phyloP scores from a whole-genome alignment of 2,329 filamentous ascomycete species.

The Dryadomyces quercivorus region DNA sequence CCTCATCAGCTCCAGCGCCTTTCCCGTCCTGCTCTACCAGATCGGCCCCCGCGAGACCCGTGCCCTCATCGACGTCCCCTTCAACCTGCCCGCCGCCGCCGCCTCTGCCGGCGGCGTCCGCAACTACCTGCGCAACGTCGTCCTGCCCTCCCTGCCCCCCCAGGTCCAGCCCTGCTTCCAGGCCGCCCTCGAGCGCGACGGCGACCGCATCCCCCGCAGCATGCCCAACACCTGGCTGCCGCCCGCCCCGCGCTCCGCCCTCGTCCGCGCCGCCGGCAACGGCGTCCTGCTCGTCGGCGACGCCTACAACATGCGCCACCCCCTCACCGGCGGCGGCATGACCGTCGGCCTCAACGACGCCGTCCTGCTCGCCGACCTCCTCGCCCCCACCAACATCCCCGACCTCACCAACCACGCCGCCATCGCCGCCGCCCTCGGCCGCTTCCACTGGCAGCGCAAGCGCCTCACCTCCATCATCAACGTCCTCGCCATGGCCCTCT shows the following conservation, averaged over 20 bases:
- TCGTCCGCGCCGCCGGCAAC: slow-evolving; percentile 41
- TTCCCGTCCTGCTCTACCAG: slow-evolving; percentile 84
- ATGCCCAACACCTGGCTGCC: slow-evolving; percentile 98
- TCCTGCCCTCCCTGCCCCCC: slow-evolving; percentile 65
- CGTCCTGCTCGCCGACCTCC: slow-evolving; percentile 60
- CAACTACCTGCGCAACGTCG: slow-evolving; percentile 62
- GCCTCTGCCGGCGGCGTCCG: slow-evolving; percentile 71
- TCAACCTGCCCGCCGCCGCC: slow-evolving; percentile 60
- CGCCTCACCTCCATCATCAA: slow-evolving; percentile 79
- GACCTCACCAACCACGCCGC: slow-evolving; percentile 53
- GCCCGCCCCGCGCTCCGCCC: slow-evolving; percentile 25
- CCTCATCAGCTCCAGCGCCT: slow-evolving; percentile 57
- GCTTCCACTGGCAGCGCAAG: slow-evolving; percentile 68
- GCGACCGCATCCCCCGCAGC: slow-evolving; percentile 60
- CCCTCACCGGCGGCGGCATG: slow-evolving; percentile 94
- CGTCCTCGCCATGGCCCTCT: slow-evolving; percentile 91
- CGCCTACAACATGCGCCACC: slow-evolving; percentile 99
- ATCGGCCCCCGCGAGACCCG: slow-evolving; percentile 93
- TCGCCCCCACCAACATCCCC: slow-evolving; percentile 57
- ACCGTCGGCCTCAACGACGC: slow-evolving; percentile 94
- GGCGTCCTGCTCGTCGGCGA: slow-evolving; percentile 80
- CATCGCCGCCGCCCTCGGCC: slow-evolving; percentile 55
- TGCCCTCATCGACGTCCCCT: slow-evolving; percentile 77
- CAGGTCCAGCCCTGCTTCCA: slow-evolving; percentile 61
- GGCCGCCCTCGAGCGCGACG: slow-evolving; percentile 57